Conservation (phyloP, 2,329 filamentous ascomycete genomes). For the Alternaria arbusti region DNA sequence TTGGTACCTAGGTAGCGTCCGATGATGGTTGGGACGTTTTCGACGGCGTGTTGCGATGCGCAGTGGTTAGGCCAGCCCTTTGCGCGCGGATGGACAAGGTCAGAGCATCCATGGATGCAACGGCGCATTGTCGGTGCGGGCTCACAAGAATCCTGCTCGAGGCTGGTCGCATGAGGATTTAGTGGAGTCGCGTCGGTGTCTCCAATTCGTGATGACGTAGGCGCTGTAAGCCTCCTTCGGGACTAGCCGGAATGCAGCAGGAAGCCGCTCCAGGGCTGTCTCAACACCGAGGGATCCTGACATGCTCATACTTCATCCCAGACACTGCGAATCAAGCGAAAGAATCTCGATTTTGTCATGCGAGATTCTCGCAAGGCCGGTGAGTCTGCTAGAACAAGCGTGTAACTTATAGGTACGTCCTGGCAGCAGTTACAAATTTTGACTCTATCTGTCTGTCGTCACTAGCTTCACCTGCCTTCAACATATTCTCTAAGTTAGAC, state of each 20-base stretch:
- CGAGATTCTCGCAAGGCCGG: not conserved
- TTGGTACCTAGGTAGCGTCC: not conserved
- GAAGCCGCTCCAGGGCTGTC: not conserved
- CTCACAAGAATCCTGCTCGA: slow-evolving; percentile 5
- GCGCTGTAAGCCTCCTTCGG: not conserved
- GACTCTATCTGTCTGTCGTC: not conserved
- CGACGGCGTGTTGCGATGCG: not conserved
- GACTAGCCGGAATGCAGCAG: not conserved
- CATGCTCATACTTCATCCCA: not conserved
- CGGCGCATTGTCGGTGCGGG: slow-evolving; percentile 6
- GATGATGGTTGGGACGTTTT: not conserved
- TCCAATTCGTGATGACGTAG: slow-evolving; percentile 10
- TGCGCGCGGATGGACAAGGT: not conserved
- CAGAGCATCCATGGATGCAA: not conserved
- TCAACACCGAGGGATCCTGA: not conserved
- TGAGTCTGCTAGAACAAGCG: not conserved
- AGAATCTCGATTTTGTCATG: slow-evolving; percentile 3
- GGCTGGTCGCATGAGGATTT: slow-evolving; percentile 1
- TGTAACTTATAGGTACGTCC: not conserved
- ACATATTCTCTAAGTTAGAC: not conserved
- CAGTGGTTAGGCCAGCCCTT: not conserved
- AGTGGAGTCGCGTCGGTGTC: slow-evolving; percentile 8
- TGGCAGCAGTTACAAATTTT: not conserved
- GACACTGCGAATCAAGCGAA: slow-evolving; percentile 6
- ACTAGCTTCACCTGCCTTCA: not conserved